These are phyloP conservation scores for Agroathelia rolfsii DNA, from an alignment of 1,284 basidiomycete species.

Conservation along the genomic window DNA sequence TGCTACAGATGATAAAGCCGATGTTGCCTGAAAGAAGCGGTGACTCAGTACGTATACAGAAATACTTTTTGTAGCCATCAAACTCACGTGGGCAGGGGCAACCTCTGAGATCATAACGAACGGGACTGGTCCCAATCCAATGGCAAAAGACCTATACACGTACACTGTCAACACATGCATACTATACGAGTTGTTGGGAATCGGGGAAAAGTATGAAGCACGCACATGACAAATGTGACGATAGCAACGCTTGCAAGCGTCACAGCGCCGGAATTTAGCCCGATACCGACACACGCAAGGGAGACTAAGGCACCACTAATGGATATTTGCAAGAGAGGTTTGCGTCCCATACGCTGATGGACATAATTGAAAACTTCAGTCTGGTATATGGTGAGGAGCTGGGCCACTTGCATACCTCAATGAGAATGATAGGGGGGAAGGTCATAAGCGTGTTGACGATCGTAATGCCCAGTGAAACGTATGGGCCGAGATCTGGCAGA, in stretches of 20 bases:
- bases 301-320: slow-evolving; percentile 56
- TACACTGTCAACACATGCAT: slow-evolving; percentile 2
- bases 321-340: slow-evolving; percentile 46
- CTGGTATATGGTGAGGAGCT: not conserved
- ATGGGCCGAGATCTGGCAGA: slow-evolving; percentile 68
- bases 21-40: slow-evolving; percentile 52
- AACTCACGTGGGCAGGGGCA: slow-evolving; percentile 69
- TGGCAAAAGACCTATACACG: slow-evolving; percentile 63
- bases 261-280: slow-evolving; percentile 53
- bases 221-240: slow-evolving; percentile 74
- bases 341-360: slow-evolving; percentile 55
- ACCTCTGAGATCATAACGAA: slow-evolving; percentile 92
- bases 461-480: slow-evolving; percentile 70
- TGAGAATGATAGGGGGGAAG: slow-evolving; percentile 74
- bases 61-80: too few species aligned
- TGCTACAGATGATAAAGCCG: slow-evolving; percentile 74
- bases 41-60: slow-evolving; percentile 2
- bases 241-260: slow-evolving; percentile 69
- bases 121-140: slow-evolving; percentile 87
- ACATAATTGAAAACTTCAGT: slow-evolving; percentile 7
- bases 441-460: slow-evolving; percentile 77
- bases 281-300: slow-evolving; percentile 60
- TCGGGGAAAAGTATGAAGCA: slow-evolving; percentile 9
- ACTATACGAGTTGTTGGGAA: too few species aligned
- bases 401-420: slow-evolving; percentile 52